Evolutionary conservation across 805 yeast genomes (phyloP).

Genomic region (Komagataella pastoris): DNA sequence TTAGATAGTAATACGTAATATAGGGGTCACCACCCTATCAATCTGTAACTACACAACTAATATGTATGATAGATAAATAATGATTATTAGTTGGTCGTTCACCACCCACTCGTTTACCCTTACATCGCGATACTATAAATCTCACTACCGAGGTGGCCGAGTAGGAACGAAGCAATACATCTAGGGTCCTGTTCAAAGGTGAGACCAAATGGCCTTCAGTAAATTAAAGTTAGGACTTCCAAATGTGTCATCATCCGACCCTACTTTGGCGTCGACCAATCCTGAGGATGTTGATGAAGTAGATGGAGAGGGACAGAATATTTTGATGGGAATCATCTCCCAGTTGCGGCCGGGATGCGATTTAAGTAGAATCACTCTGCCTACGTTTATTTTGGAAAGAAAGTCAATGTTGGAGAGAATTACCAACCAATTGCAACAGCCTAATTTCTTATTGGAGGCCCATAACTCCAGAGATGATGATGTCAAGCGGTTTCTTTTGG

Average conservation of each 20-base stretch:
- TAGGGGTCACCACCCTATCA: too few relatives aligned
- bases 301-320: conserved; percentile 81
- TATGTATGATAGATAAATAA: not conserved
- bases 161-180: not conserved
- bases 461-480: conserved; percentile 40
- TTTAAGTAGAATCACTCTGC: conserved; percentile 79
- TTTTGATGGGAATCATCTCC: conserved; percentile 74
- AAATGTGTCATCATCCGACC: not conserved
- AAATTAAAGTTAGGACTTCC: not conserved
- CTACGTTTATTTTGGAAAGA: conserved; percentile 89
- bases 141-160: not conserved
- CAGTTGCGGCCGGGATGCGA: conserved; percentile 92
- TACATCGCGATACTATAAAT: not conserved
- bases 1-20: not conserved
- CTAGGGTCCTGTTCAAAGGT: not conserved
- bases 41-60: not conserved
- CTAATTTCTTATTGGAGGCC: conserved; percentile 62
- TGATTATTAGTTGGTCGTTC: not conserved
- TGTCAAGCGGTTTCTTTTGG: conserved; percentile 53
- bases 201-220: not conserved
- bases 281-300: conserved; percentile 83
- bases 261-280: conserved; percentile 2
- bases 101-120: not conserved
- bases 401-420: conserved; percentile 94
- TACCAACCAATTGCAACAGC: conserved; percentile 76